phyloP scores from a whole-genome alignment of 202 grass and related monocot genomes.

The Zoysia matrella region DNA sequence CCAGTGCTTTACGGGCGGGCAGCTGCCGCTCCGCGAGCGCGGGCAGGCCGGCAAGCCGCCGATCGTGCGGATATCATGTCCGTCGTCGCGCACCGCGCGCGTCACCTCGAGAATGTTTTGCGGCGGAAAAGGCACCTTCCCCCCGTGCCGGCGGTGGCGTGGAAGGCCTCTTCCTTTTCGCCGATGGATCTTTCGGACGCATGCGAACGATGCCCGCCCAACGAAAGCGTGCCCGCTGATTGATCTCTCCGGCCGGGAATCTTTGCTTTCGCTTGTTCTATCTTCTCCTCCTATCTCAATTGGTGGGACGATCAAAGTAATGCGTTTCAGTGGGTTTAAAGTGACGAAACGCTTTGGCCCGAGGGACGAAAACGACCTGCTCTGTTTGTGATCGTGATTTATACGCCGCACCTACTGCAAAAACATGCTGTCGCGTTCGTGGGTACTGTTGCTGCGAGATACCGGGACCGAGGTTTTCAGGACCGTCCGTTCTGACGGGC shows the following conservation, averaged over 20 bases:
- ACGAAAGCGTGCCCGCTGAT: slow-evolving; percentile 30
- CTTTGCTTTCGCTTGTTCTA: slow-evolving; percentile 31
- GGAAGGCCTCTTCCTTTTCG: too few relatives aligned
- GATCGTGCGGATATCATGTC: slow-evolving; percentile 38
- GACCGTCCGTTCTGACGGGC: not conserved
- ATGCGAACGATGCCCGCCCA: not conserved
- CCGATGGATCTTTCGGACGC: too few relatives aligned
- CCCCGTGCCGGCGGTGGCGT: not conserved
- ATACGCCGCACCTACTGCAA: slow-evolving; percentile 40
- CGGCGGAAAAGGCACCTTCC: slow-evolving; percentile 22
- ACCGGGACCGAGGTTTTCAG: not conserved
- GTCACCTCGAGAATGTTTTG: slow-evolving; percentile 45
- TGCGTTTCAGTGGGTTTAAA: not conserved
- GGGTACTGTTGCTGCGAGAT: not conserved
- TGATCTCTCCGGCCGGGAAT: slow-evolving; percentile 46
- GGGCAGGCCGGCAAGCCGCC: slow-evolving; percentile 9
- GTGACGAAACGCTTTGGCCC: slow-evolving; percentile 33
- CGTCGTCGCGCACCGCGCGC: slow-evolving; percentile 10
- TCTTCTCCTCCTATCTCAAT: slow-evolving; percentile 1
- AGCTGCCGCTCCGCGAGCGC: not conserved
- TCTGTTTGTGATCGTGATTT: slow-evolving; percentile 22
- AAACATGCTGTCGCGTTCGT: not conserved
- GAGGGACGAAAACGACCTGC: slow-evolving; percentile 21
- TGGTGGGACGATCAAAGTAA: slow-evolving; percentile 39
- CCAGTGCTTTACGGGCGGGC: not conserved